phyloP scores from a whole-genome alignment of 2,329 filamentous ascomycete species.

The Trichoderma atroviride region DNA sequence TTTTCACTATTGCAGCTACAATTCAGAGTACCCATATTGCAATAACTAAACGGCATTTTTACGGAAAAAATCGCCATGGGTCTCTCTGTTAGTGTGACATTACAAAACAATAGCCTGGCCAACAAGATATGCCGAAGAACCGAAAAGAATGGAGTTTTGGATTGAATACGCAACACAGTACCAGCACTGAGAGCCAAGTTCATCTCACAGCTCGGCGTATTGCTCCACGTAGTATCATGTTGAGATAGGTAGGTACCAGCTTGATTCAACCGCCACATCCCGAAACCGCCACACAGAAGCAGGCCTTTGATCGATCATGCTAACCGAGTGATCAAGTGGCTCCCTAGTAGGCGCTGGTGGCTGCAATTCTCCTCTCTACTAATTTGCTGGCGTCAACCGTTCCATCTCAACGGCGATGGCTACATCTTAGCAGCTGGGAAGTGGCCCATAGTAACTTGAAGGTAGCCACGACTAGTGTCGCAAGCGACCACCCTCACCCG shows the following conservation, averaged over 20 bases:
- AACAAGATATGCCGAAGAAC: not conserved
- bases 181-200: not conserved
- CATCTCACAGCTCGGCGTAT: not conserved
- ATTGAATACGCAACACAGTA: not conserved
- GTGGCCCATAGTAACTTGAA: not conserved
- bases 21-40: not conserved
- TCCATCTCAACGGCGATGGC: not conserved
- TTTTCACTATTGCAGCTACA: not conserved
- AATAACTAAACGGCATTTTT: not conserved
- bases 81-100: not conserved
- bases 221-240: not conserved
- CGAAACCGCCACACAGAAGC: not conserved
- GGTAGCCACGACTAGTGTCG: constrained; percentile 1
- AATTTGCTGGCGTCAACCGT: not conserved
- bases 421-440: not conserved
- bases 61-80: constrained; percentile 3
- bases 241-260: no score
- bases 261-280: constrained; percentile 1
- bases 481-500: not conserved
- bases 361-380: not conserved
- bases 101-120: not conserved
- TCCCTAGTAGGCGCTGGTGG: not conserved
- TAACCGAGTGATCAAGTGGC: not conserved
- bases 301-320: not conserved
- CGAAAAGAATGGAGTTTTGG: not conserved